Evolutionary conservation across 2,329 filamentous ascomycete genomes (phyloP).

Genomic region (Venturiaceae sp.): DNA sequence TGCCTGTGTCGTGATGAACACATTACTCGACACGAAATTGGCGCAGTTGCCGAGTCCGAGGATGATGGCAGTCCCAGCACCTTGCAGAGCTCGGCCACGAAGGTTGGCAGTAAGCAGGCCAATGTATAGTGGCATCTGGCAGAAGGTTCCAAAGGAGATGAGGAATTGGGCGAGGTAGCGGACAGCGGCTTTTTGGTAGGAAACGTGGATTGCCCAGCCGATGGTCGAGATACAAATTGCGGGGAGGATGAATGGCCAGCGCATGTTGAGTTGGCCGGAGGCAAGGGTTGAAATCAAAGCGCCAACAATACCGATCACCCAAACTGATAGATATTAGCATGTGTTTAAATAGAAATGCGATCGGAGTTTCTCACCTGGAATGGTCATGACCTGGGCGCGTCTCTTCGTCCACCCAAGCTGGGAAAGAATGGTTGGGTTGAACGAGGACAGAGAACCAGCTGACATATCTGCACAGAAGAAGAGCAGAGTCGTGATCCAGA

Average conservation of each 20-base stretch:
- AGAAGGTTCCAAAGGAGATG: not conserved
- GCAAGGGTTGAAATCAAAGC: too few relatives aligned
- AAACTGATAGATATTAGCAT: too few relatives aligned
- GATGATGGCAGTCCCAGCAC: conserved; percentile 64
- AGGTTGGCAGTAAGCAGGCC: too few relatives aligned
- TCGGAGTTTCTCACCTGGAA: not conserved
- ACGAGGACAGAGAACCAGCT: not conserved
- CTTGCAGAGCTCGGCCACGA: too few relatives aligned
- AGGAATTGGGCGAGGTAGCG: not conserved
- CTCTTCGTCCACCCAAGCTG: not conserved
- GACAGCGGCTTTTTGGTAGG: not conserved
- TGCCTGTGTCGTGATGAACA: conserved; percentile 44
- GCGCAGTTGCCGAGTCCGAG: conserved; percentile 70
- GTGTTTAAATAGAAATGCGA: too few relatives aligned
- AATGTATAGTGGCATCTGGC: not conserved
- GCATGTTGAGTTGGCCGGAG: not conserved
- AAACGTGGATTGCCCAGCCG: not conserved
- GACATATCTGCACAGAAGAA: conserved; percentile 1
- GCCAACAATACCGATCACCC: too few relatives aligned
- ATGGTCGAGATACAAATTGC: not conserved
- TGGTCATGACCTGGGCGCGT: not conserved
- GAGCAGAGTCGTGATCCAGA: not conserved
- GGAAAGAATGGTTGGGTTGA: conserved; percentile 1
- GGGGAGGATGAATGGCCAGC: not conserved
- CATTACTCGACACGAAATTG: conserved; percentile 64